Evolutionary conservation across 2,329 filamentous ascomycete genomes (phyloP), one percentile per base, ranked within the genome.

Genomic region (Juglanconis juglandina): DNA sequence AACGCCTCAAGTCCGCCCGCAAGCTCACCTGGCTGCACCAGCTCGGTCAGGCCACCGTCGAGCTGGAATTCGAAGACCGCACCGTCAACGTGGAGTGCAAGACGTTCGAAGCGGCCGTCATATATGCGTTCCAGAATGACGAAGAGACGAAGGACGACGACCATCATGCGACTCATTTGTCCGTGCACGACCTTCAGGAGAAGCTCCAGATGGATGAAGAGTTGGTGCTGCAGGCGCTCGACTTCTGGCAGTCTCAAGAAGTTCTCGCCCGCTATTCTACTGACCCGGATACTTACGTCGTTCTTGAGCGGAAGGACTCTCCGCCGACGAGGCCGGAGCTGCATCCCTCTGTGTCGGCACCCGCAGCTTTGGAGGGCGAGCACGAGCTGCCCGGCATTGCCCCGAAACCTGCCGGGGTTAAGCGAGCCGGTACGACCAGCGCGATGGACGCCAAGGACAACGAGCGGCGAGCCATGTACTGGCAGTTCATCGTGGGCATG

Each of bases 401-500:
- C 13, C 69, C 60, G 65, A 64, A 1, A 64, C 67, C 8, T 58
- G 63, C 7, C 63, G 66, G 32, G 61, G 64, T 59, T 58, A 65
- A 53, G 65, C 60, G 66, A 17, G 59, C 66, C 1, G 66, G 62
- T 44, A 64, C 62, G 39, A 76, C 72, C 11, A 75, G 76, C 78
- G 63, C 60, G 5, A 60, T 90, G 37, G 82, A 89, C 30, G 81
- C 85, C 65, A 88, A 91, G 71, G 85, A 87, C 69, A 79, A 81
- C 66, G 82, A 83, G 67, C 79, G 80, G 61, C 79, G 81, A 39
- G 74, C 76, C 48, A 83, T 96, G 44, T 96, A 97, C 74, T 92
- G 90, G 85, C 89, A 93, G 69, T 98, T 96, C 72, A 92, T 99
- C 61, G 80, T 92, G 59, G 92, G 91, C 55, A 98, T 99, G 95